Base-by-base conservation (phyloP, 345 rosid species). In the Citrus australasica region DNA sequence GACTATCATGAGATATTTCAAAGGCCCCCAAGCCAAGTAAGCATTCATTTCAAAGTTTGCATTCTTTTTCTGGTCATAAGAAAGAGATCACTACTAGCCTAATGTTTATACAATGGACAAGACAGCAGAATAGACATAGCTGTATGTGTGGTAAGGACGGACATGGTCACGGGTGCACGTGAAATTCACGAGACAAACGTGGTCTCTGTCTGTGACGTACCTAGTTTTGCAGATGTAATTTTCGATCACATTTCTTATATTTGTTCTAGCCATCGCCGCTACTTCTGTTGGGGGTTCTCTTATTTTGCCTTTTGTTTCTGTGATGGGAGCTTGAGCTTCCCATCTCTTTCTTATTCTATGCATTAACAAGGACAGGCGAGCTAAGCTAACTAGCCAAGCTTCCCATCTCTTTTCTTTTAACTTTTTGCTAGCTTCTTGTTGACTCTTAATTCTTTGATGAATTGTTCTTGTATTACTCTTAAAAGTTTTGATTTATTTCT, bases 171-270 rank as follows among this genome's bases (percentile, higher is more conserved):
- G 48, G 73, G 81, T 28, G 51, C 89, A 79, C 83, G 86, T 87
- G 90, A 83, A 14, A 48, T 78, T 84, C 89, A 82, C 85, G 66
- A 71, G 77, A 80, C 79, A 81, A 79, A 69, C 78, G 63, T 80
- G 85, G 86, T 27, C 22, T n/a, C 5, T 87, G 89, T 84, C 83
- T 70, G 70, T 77, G 79, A 79, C 77, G 67, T 78, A 75, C 85
- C 89, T 83, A 77, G 82, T 72, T 56, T 32, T 32, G 42, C 32
- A 17, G 60, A 67, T 68, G 59, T 77, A 46, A 67, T 33, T 74
- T 79, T 67, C 21, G 32, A 56, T 85, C 86, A 79, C 86, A 78
- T 73, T 83, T 28, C 69, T 65, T 60, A 51, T 30, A 58, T 78
- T 28, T 67, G 28, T 62, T 67, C 69, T 75, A 21, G 63, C 27